Evolutionary conservation across 1,284 basidiomycete species (phyloP).

Genomic region (Cryptococcus sp.): DNA sequence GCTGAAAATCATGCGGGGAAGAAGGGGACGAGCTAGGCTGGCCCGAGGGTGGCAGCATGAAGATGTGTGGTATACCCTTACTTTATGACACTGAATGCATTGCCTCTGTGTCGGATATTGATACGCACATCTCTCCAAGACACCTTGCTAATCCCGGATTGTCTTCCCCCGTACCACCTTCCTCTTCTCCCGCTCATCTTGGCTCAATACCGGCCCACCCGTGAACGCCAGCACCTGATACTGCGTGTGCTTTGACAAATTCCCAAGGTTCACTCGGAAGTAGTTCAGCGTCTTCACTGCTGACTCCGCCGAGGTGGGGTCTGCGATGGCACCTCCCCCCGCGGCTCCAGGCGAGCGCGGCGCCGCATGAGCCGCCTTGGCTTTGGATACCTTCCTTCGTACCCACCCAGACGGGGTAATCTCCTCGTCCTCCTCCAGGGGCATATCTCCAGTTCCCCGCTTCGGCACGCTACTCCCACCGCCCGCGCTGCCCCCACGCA

Average conservation of each 20-base stretch:
- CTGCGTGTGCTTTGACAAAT: conserved; percentile 51
- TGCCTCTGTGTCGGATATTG: no score
- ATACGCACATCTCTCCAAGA: no score
- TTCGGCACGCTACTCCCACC: neutral
- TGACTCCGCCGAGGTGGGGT: neutral
- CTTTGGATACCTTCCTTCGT: conserved; percentile 28
- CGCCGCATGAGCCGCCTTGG: neutral
- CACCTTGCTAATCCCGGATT: conserved; percentile 13
- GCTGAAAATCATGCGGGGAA: no score
- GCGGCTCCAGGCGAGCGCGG: neutral
- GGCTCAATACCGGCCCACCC: conserved; percentile 46
- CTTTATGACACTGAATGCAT: no score
- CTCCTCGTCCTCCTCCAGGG: conserved; percentile 36
- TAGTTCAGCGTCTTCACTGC: conserved; percentile 47
- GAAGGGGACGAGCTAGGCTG: no score
- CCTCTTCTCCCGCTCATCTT: conserved; percentile 53
- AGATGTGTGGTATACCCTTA: no score
- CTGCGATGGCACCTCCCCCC: neutral
- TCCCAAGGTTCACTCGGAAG: conserved; percentile 56
- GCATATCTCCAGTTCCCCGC: neutral
- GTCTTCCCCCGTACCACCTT: conserved; percentile 51
- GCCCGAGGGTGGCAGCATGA: no score
- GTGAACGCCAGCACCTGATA: conserved; percentile 47
- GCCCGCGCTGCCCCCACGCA: neutral
- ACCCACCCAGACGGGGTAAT: conserved; percentile 42